Evolutionary conservation across 768 basidiomycete species (phyloP).

Genomic region (Tylopilus plumbeoviolaceoides): DNA sequence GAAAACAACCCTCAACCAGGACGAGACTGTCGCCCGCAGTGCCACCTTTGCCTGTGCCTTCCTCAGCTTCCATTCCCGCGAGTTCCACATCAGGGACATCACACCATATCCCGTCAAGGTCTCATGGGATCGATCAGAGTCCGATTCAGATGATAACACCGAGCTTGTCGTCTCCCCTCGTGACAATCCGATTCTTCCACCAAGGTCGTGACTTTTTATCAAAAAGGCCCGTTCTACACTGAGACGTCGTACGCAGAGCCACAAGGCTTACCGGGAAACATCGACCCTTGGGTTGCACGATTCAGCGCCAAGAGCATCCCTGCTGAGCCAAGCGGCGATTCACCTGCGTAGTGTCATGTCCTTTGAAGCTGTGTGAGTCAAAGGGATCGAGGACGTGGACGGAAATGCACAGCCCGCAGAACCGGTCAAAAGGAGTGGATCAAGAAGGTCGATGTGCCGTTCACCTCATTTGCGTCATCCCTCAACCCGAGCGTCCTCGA

Average conservation of each 20-base stretch:
- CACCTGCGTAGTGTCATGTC: slow-evolving; percentile 74
- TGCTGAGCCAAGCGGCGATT: slow-evolving; percentile 66
- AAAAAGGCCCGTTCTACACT: slow-evolving; percentile 83
- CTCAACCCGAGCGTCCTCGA: slow-evolving; percentile 66
- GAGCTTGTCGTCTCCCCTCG: slow-evolving; percentile 88
- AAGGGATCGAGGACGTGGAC: slow-evolving; percentile 76
- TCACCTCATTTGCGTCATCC: slow-evolving; percentile 59
- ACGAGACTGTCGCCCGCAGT: slow-evolving; percentile 94
- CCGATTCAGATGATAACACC: slow-evolving; percentile 84
- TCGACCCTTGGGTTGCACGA: slow-evolving; percentile 82
- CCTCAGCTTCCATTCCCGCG: slow-evolving; percentile 96
- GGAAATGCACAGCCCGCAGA: slow-evolving; percentile 38
- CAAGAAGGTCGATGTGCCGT: slow-evolving; percentile 79
- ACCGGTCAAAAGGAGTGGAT: slow-evolving; percentile 76
- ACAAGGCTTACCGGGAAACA: slow-evolving; percentile 60
- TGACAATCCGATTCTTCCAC: slow-evolving; percentile 88
- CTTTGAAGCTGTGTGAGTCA: slow-evolving; percentile 82
- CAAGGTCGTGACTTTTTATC: slow-evolving; percentile 93
- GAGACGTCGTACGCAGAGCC: slow-evolving; percentile 83
- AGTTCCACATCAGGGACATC: slow-evolving; percentile 88
- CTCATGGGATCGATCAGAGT: slow-evolving; percentile 71
- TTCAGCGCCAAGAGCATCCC: slow-evolving; percentile 83
- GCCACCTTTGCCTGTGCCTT: slow-evolving; percentile 97
- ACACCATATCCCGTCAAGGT: slow-evolving; percentile 87
- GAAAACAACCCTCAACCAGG: slow-evolving; percentile 90